A percentile compares a stretch with the other conserved stretches of the same genome.
phyloP scores from a whole-genome alignment of 2,329 filamentous ascomycete species.

The Penicillium sp. region DNA sequence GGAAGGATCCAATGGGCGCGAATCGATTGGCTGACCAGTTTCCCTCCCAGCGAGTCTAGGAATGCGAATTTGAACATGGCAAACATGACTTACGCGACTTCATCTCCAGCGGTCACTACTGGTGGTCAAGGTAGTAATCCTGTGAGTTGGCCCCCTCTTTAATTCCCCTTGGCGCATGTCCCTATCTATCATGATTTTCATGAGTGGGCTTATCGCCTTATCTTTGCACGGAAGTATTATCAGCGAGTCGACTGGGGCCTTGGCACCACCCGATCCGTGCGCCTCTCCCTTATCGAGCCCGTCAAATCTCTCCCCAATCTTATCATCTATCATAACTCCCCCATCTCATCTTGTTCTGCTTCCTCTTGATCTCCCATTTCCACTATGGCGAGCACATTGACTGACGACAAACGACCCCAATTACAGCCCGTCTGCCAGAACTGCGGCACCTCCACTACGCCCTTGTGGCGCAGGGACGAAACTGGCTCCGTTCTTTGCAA shows the following conservation, averaged over 20 bases:
- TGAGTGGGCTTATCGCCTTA: slow-evolving; percentile 21
- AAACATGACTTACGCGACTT: slow-evolving; percentile 62
- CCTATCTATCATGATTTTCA: slow-evolving; percentile 19
- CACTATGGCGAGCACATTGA: slow-evolving; percentile 47
- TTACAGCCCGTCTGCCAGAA: slow-evolving; percentile 95
- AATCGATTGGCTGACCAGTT: slow-evolving; percentile 24
- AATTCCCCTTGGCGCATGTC: background rate
- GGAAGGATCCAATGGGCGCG: slow-evolving; percentile 8
- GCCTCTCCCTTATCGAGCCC: slow-evolving; percentile 48
- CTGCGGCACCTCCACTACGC: slow-evolving; percentile 91
- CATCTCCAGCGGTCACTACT: slow-evolving; percentile 64
- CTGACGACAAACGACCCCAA: slow-evolving; percentile 57
- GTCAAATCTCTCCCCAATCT: slow-evolving; percentile 45
- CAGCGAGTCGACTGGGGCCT: slow-evolving; percentile 31
- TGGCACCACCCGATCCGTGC: slow-evolving; percentile 37
- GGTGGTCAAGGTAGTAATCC: slow-evolving; percentile 58
- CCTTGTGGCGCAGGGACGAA: slow-evolving; percentile 96
- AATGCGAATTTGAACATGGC: slow-evolving; percentile 55
- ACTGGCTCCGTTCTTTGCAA: slow-evolving; percentile 95
- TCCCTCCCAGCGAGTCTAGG: slow-evolving; percentile 34
- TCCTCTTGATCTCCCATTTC: slow-evolving; percentile 16
- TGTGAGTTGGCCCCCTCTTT: slow-evolving; percentile 34
- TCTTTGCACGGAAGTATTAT: slow-evolving; percentile 32
- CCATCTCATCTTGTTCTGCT: slow-evolving; percentile 23
- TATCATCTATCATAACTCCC: slow-evolving; percentile 38